Percentiles rank a stretch among this genome's conserved stretches.
These are phyloP conservation scores for Cnidoscolus chayamansa DNA, from an alignment of 441 rosid genomes.

Conservation along the genomic window DNA sequence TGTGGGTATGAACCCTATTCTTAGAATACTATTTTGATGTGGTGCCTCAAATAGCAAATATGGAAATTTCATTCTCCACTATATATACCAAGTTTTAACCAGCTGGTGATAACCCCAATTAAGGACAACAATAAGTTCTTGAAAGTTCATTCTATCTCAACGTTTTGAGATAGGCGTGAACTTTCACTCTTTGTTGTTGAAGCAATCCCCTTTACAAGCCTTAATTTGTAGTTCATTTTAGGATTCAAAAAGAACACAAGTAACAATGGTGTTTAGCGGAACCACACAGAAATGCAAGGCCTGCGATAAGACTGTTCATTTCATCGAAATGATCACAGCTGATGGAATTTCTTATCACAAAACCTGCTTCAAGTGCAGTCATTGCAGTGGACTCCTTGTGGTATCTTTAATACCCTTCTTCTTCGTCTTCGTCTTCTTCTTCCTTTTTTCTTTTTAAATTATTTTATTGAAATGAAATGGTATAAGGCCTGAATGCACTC, in stretches of 20 bases:
- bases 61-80: background rate
- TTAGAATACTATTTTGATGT: slow-evolving; percentile 2
- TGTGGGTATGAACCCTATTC: background rate
- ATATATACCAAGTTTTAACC: background rate
- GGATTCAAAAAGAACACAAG: background rate
- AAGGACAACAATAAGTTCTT: background rate
- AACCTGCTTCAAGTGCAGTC: slow-evolving; percentile 63
- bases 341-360: slow-evolving; percentile 56
- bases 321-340: slow-evolving; percentile 44
- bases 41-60: background rate
- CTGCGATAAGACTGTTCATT: slow-evolving; percentile 52
- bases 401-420: slow-evolving; percentile 19
- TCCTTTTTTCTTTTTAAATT: no score
- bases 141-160: slow-evolving; percentile 19
- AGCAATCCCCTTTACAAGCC: background rate
- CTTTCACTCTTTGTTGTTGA: slow-evolving; percentile 1
- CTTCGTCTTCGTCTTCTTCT: no score
- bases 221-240: background rate
- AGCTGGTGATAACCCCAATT: no score
- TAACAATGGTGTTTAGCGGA: slow-evolving; percentile 40
- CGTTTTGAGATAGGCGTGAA: slow-evolving; percentile 1
- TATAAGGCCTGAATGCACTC: background rate
- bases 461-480: no score
- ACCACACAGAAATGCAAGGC: slow-evolving; percentile 60
- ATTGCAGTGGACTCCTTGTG: slow-evolving; percentile 57